Evolutionary conservation across 192 early-diverging fungal genomes (phyloP), one percentile per base, ranked within the genome.

Genomic region (Backusella tarrabulga): DNA sequence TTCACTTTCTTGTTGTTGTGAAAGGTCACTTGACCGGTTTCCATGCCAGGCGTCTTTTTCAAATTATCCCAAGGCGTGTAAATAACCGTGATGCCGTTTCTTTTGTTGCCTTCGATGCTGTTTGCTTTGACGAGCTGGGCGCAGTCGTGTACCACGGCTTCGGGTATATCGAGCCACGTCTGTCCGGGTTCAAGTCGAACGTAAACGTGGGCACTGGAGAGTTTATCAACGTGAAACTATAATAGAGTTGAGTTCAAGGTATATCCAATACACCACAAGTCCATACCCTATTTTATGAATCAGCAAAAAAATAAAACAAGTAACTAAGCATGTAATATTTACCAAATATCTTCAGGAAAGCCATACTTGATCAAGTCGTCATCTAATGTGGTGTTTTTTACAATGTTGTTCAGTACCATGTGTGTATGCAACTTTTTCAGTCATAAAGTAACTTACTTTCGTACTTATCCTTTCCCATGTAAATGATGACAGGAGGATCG

Each of bases 391-490:
- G 0, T 26, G 32, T 68, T 2, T 68, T 34, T 23, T 46, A 41
- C n/a, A 34, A 77, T 41, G 52, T 67, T 76, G 46, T 29, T 32
- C 12, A 67, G 11, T 11, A 40, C 38, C 1, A 44, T 17, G 15
- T 44, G 42, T 4, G 42, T 44, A 32, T 32, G 29, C 29, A 32
- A 32, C 29, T 44, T 44, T 17, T 17, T 44, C 15, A 44, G 1
- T 15, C 4, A 44, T n/a, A 17, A 71, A 44, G 6, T 19, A 14
- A 40, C 85, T 80, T 85, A 92, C 91, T 99, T 84, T 99, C 98
- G 81, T 91, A 97, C 84, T 98, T 98, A 87, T 99, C 97, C 82
- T 95, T 97, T 75, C 98, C 98, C 96, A 99, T 97, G 80, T 97
- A 99, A 42, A 99, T 91, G 32, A 84, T 81, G 34, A 92, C 93